A percentile compares a stretch with the other conserved stretches of the same genome.
These are phyloP conservation scores for Hypoxylon perforatum DNA, from an alignment of 495 filamentous ascomycete species.

Conservation along the genomic window DNA sequence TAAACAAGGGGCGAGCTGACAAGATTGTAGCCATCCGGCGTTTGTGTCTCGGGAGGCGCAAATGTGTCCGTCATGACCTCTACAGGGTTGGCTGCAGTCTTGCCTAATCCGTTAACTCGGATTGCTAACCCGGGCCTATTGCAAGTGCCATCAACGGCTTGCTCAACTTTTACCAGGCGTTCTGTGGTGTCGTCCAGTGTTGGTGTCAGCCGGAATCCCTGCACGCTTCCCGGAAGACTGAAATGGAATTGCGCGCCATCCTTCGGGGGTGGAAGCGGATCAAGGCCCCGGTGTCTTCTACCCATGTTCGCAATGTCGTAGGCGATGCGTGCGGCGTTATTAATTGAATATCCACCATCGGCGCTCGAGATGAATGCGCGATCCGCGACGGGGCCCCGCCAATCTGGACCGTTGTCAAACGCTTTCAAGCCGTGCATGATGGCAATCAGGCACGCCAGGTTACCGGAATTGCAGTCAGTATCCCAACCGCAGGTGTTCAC, in stretches of 20 bases:
- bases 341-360: constrained; percentile 50
- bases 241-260: constrained; percentile 49
- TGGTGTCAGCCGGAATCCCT: constrained; percentile 37
- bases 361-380: constrained; percentile 47
- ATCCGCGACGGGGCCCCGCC: constrained; percentile 46
- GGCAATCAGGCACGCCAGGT: constrained; percentile 45
- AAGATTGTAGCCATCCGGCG: constrained; percentile 37
- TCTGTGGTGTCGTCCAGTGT: too few species aligned
- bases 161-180: constrained; percentile 10
- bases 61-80: constrained; percentile 41
- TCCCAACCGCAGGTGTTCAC: constrained; percentile 50
- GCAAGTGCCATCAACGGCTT: constrained; percentile 16
- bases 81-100: neutral
- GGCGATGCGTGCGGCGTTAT: constrained; percentile 47
- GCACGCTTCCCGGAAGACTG: constrained; percentile 45
- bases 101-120: neutral
- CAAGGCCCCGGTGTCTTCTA: constrained; percentile 21
- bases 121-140: constrained; percentile 36
- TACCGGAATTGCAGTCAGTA: constrained; percentile 50
- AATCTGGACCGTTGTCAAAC: constrained; percentile 39
- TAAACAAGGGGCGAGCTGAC: constrained; percentile 43
- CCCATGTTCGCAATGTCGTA: constrained; percentile 43
- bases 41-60: constrained; percentile 27
- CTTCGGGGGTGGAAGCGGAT: constrained; percentile 35
- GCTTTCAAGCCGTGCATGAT: constrained; percentile 47